Evolutionary conservation across 495 filamentous ascomycete species (phyloP).

Genomic region (Daldinia childiae): DNA sequence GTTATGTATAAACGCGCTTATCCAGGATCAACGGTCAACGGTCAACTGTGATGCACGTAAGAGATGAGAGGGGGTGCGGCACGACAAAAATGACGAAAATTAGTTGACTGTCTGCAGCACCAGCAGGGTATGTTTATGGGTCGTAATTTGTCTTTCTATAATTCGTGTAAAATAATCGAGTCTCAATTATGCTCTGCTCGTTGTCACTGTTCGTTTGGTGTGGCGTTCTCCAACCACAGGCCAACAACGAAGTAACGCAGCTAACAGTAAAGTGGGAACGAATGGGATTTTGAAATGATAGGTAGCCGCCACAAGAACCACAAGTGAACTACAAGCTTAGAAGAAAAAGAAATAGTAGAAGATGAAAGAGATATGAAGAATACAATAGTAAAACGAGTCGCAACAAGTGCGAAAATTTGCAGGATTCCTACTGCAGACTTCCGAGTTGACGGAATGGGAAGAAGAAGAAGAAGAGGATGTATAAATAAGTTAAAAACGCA

Average conservation of each 20-base stretch:
- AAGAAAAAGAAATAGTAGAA: conserved; percentile 15
- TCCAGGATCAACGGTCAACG: conserved; percentile 1
- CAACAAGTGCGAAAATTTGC: conserved; percentile 26
- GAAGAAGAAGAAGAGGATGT: not conserved
- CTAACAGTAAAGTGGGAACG: conserved; percentile 32
- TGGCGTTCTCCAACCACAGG: conserved; percentile 26
- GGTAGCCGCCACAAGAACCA: conserved; percentile 24
- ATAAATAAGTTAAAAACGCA: conserved; percentile 14
- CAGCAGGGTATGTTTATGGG: conserved; percentile 12
- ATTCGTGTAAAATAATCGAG: conserved; percentile 18
- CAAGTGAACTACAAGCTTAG: conserved; percentile 7
- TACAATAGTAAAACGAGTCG: conserved; percentile 37
- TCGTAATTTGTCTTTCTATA: conserved; percentile 17
- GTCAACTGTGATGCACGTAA: conserved; percentile 20
- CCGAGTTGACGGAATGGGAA: conserved; percentile 14
- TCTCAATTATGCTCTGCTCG: conserved; percentile 4
- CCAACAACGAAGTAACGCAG: conserved; percentile 41
- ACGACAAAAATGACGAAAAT: conserved; percentile 15
- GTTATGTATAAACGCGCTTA: conserved; percentile 23
- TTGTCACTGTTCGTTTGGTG: conserved; percentile 33
- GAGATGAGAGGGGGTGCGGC: conserved; percentile 12
- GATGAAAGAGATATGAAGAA: conserved; percentile 19
- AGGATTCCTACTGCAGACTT: conserved; percentile 20
- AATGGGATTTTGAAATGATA: conserved; percentile 26
- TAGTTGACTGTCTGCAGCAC: conserved; percentile 20